These are phyloP conservation scores for Hypoxylon sp. DNA, from an alignment of 2,329 filamentous ascomycete species.

Conservation along the genomic window DNA sequence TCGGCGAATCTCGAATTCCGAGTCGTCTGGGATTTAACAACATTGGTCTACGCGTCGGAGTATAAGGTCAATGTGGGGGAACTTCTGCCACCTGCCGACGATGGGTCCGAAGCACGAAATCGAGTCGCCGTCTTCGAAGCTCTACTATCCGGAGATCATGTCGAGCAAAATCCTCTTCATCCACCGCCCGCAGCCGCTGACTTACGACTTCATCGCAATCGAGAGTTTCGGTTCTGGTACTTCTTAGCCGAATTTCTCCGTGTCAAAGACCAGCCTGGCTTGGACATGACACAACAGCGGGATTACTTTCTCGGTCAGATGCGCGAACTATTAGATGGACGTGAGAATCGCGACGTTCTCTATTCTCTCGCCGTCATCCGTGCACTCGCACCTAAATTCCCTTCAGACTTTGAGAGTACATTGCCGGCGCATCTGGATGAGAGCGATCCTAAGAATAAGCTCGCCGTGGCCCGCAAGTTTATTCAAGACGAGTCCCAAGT, in stretches of 20 bases:
- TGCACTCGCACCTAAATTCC: conserved; percentile 73
- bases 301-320: conserved; percentile 72
- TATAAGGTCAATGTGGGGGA: conserved; percentile 48
- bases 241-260: conserved; percentile 76
- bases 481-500: conserved; percentile 70
- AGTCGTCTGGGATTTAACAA: conserved; percentile 68
- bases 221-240: conserved; percentile 85
- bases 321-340: conserved; percentile 76
- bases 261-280: conserved; percentile 64
- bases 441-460: conserved; percentile 70
- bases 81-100: conserved; percentile 61
- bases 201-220: conserved; percentile 61
- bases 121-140: conserved; percentile 80
- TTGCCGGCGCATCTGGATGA: conserved; percentile 70
- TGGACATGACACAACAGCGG: conserved; percentile 62
- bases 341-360: conserved; percentile 88
- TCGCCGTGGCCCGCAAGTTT: conserved; percentile 75
- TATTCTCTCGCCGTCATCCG: conserved; percentile 87
- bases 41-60: conserved; percentile 55
- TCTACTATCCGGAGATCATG: conserved; percentile 75
- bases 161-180: conserved; percentile 65
- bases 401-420: conserved; percentile 64
- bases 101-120: conserved; percentile 70
- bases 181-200: conserved; percentile 60
- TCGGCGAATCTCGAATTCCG: conserved; percentile 65